These are phyloP conservation scores for Gracilaria domingensis DNA, from an alignment of 23 red algal species.

Conservation along the genomic window DNA sequence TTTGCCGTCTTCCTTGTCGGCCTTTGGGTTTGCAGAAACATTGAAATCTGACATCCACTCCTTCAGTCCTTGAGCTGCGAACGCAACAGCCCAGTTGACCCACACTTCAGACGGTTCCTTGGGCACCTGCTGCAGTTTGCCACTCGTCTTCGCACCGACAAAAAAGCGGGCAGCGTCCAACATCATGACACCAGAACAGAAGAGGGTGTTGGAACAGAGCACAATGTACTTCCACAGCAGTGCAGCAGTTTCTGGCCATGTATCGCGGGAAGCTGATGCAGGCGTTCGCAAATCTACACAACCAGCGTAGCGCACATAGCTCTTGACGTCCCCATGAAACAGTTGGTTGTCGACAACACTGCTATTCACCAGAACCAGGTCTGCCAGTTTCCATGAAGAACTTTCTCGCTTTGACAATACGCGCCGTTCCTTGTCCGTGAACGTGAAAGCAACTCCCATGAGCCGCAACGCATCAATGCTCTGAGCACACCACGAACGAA, in stretches of 20 bases:
- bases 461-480: conserved; percentile 12
- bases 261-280: background rate
- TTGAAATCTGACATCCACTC: conserved; percentile 12
- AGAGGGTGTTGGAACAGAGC: background rate
- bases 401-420: background rate
- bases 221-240: background rate
- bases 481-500: conserved; percentile 8
- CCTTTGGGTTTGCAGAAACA: conserved; percentile 1
- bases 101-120: conserved; percentile 2
- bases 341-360: conserved; percentile 8
- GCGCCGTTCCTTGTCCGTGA: conserved; percentile 3
- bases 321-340: background rate
- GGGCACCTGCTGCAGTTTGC: conserved; percentile 17
- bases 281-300: background rate
- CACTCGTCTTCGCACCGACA: background rate
- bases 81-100: conserved; percentile 7
- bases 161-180: background rate
- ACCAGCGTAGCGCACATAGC: conserved; percentile 11
- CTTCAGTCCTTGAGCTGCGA: conserved; percentile 14
- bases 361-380: conserved; percentile 6
- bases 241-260: background rate
- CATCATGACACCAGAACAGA: background rate
- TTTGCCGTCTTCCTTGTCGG: background rate
- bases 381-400: background rate
- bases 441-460: background rate